Evolutionary conservation across 2,329 filamentous ascomycete species (phyloP).

Genomic region (Bipolaris cookei): DNA sequence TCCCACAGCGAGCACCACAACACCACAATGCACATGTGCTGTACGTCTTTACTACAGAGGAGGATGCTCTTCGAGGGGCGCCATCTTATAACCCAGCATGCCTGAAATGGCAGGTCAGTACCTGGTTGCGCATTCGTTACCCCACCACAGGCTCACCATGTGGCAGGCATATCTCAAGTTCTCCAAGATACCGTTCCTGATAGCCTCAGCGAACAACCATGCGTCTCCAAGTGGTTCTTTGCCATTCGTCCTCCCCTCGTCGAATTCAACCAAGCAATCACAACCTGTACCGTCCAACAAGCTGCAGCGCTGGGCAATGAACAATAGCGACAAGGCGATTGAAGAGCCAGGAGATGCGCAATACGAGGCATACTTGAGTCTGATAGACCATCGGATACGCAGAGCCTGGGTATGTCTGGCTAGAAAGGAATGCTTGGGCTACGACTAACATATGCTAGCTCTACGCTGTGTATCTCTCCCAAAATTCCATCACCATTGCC

Average conservation of each 20-base stretch:
- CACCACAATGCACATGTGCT: conserved; percentile 63
- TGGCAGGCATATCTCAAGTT: conserved; percentile 83
- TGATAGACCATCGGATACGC: conserved; percentile 78
- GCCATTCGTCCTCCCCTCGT: conserved; percentile 77
- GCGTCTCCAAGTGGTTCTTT: conserved; percentile 87
- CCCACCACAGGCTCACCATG: conserved; percentile 15
- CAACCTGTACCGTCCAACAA: conserved; percentile 65
- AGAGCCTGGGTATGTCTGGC: conserved; percentile 74
- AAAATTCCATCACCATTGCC: conserved; percentile 71
- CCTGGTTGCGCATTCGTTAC: not conserved
- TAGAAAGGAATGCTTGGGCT: not conserved
- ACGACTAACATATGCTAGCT: conserved; percentile 56
- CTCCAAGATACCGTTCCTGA: conserved; percentile 69
- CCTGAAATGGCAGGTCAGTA: conserved; percentile 89
- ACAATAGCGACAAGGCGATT: conserved; percentile 42
- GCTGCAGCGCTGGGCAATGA: conserved; percentile 71
- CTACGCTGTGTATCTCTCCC: conserved; percentile 79
- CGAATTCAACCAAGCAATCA: conserved; percentile 42
- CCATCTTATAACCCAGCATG: conserved; percentile 92
- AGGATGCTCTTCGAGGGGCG: conserved; percentile 64
- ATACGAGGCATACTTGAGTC: conserved; percentile 76
- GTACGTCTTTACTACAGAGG: conserved; percentile 75
- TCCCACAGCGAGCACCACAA: conserved; percentile 67
- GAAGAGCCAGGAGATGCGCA: conserved; percentile 61
- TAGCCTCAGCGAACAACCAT: conserved; percentile 83